These are phyloP conservation scores for Aspergillus nomiae DNA, from an alignment of 2,329 filamentous ascomycete species.

Conservation along the genomic window DNA sequence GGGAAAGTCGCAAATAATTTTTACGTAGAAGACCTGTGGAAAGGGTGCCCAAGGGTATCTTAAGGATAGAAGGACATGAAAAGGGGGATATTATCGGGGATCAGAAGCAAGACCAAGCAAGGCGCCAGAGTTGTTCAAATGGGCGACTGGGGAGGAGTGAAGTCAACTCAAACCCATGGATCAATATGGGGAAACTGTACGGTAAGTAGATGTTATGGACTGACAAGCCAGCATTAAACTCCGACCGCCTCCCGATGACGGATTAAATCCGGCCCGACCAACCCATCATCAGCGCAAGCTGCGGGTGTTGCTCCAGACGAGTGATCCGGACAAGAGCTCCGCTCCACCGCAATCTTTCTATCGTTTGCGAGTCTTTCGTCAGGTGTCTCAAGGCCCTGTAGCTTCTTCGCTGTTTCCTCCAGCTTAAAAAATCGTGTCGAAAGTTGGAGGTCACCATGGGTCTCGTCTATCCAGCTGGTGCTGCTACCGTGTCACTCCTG, in stretches of 20 bases:
- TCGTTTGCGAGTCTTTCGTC: slow-evolving; percentile 14
- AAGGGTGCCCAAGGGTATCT: slow-evolving; percentile 3
- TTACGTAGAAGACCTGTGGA: slow-evolving; percentile 7
- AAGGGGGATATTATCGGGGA: slow-evolving; percentile 1
- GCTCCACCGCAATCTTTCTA: slow-evolving; percentile 14
- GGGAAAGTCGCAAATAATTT: slow-evolving; percentile 4
- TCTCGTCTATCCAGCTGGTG: slow-evolving; percentile 70
- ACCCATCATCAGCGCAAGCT: slow-evolving; percentile 13
- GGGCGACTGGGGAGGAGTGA: slow-evolving; percentile 11
- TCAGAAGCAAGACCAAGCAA: slow-evolving; percentile 10
- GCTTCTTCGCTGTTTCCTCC: slow-evolving; percentile 22
- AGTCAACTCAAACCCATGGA: slow-evolving; percentile 24
- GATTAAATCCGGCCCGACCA: slow-evolving; percentile 35
- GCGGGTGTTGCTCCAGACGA: slow-evolving; percentile 7
- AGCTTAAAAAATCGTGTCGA: slow-evolving; percentile 12
- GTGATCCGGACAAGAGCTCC: slow-evolving; percentile 18
- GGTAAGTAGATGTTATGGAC: slow-evolving; percentile 4
- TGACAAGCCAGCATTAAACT: slow-evolving; percentile 4
- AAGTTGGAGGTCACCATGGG: slow-evolving; percentile 59
- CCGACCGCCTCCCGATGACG: slow-evolving; percentile 14
- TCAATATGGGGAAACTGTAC: slow-evolving; percentile 28
- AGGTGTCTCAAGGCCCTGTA: slow-evolving; percentile 20
- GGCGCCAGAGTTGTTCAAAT: slow-evolving; percentile 11
- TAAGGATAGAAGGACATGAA: slow-evolving; percentile 6
- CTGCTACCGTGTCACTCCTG: slow-evolving; percentile 66